phyloP scores from a whole-genome alignment of 2,329 filamentous ascomycete genomes.

The Fusarium kyushuense region DNA sequence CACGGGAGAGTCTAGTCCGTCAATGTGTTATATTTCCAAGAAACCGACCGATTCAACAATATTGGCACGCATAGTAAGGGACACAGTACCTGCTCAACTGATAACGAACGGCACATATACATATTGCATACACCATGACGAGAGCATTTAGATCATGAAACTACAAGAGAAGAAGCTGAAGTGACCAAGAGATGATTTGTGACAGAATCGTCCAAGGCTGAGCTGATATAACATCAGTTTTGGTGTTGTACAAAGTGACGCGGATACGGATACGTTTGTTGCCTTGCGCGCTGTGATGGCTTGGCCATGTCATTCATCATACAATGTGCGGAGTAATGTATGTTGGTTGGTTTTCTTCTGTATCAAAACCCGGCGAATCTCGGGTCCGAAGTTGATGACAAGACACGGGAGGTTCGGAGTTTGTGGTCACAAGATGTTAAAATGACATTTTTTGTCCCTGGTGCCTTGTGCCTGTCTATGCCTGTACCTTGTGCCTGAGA shows the following conservation, averaged over 20 bases:
- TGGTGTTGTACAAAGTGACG: not conserved
- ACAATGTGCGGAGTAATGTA: too few species aligned
- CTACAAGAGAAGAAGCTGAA: not conserved
- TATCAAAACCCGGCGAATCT: slow-evolving; percentile 1
- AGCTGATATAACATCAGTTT: slow-evolving; percentile 16
- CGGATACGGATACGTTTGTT: slow-evolving; percentile 40
- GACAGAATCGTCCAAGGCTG: slow-evolving; percentile 10
- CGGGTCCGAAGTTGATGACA: not conserved
- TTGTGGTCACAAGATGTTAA: slow-evolving; percentile 19
- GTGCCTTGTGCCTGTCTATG: slow-evolving; percentile 28
- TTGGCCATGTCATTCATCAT: slow-evolving; percentile 8
- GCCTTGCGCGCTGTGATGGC: slow-evolving; percentile 25
- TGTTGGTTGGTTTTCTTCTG: not conserved
- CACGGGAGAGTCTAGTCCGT: not conserved
- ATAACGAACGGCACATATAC: not conserved
- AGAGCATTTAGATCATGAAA: slow-evolving; percentile 8
- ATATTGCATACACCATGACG: not conserved
- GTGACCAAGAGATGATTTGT: slow-evolving; percentile 12
- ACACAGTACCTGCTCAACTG: not conserved
- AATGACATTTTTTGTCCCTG: slow-evolving; percentile 24
- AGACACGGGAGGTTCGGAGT: slow-evolving; percentile 16
- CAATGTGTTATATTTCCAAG: not conserved
- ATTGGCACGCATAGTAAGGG: not conserved
- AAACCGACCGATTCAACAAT: not conserved
- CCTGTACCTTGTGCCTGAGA: slow-evolving; percentile 26